Evolutionary conservation across 805 yeast genomes (phyloP).

Genomic region (Pichia paraexigua): DNA sequence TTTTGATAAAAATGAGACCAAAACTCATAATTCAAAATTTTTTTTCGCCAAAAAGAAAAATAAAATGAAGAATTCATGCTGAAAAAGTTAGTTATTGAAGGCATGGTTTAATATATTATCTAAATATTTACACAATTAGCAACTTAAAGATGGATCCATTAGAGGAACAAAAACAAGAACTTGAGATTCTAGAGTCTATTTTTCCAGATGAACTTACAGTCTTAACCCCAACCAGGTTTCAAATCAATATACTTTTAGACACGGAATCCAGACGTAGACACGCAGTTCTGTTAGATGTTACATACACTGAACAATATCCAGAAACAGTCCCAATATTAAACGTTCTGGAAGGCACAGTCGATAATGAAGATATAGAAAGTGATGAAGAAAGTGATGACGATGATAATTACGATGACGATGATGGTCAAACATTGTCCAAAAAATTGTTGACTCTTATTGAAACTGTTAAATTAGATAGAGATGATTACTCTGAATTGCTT

Average conservation of each 20-base stretch:
- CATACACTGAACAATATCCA: slow-evolving; percentile 75
- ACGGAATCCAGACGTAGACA: slow-evolving; percentile 56
- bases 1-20: background rate
- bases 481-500: slow-evolving; percentile 37
- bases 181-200: slow-evolving; percentile 82
- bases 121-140: background rate
- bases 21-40: background rate
- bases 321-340: slow-evolving; percentile 61
- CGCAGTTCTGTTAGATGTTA: slow-evolving; percentile 47
- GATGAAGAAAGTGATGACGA: slow-evolving; percentile 40
- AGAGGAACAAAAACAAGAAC: slow-evolving; percentile 84
- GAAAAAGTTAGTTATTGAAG: background rate
- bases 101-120: background rate
- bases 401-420: slow-evolving; percentile 28
- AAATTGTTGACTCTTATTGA: slow-evolving; percentile 50
- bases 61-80: slow-evolving; percentile 5
- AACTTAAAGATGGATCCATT: slow-evolving; percentile 22
- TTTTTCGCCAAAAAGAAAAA: background rate
- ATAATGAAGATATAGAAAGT: slow-evolving; percentile 29
- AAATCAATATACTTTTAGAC: slow-evolving; percentile 57
- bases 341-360: slow-evolving; percentile 21
- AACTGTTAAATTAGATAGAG: slow-evolving; percentile 42
- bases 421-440: slow-evolving; percentile 13
- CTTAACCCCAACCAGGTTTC: slow-evolving; percentile 39
- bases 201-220: slow-evolving; percentile 83